Conservation (phyloP, 2,329 filamentous ascomycete species). For the Phialocephala subalpina region DNA sequence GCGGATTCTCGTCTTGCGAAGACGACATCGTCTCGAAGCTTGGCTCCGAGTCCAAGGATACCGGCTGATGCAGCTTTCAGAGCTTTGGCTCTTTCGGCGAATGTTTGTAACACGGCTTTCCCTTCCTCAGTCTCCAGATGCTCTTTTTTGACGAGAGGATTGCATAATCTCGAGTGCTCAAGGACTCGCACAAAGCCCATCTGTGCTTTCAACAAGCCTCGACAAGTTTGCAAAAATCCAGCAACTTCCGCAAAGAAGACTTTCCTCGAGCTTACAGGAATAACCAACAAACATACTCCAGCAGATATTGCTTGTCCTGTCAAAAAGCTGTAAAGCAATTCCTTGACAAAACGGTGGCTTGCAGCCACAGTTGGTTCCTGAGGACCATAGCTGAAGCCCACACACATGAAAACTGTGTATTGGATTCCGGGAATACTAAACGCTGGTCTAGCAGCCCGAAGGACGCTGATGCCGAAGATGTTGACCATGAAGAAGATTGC, state of each 20-base stretch:
- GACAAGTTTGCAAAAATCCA: conserved; percentile 62
- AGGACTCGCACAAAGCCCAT: conserved; percentile 70
- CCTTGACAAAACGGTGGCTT: conserved; percentile 60
- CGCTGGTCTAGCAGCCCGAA: conserved; percentile 70
- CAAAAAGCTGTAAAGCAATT: conserved; percentile 62
- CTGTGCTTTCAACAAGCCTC: conserved; percentile 64
- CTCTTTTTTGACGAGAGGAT: conserved; percentile 31
- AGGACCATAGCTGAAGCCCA: conserved; percentile 67
- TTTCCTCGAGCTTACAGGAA: conserved; percentile 70
- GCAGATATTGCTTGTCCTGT: conserved; percentile 59
- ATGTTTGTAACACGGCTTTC: not conserved
- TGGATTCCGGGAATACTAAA: conserved; percentile 73
- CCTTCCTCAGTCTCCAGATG: not conserved
- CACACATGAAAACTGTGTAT: conserved; percentile 71
- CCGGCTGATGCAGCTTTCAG: conserved; percentile 55
- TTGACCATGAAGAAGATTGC: conserved; percentile 74
- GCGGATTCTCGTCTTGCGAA: conserved; percentile 79
- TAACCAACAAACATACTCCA: conserved; percentile 67
- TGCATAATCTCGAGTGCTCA: conserved; percentile 62
- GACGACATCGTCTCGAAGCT: conserved; percentile 69
- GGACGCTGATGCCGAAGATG: conserved; percentile 69
- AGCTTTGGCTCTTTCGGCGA: conserved; percentile 14
- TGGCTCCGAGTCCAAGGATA: conserved; percentile 66
- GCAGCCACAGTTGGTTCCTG: conserved; percentile 61
- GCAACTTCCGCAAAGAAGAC: conserved; percentile 68